Conservation (phyloP, 441 rosid genomes). For the Breynia disticha region DNA sequence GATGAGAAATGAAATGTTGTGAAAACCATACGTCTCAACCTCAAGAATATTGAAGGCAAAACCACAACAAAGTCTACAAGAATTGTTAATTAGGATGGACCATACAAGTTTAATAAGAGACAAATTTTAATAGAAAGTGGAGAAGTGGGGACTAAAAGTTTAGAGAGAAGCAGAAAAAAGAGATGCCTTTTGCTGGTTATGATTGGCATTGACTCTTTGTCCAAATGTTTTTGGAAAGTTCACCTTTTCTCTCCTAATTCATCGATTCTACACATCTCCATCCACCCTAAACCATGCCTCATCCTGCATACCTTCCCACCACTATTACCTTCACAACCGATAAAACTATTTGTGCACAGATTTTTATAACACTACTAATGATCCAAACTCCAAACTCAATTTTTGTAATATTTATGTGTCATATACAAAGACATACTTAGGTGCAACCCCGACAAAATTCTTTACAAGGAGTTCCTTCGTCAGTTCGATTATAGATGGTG, state of each 20-base stretch:
- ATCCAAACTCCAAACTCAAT: no score
- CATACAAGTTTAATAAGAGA: neutral
- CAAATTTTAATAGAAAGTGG: constrained; percentile 1
- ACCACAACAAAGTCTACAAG: no score
- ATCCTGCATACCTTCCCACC: neutral
- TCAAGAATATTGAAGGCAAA: neutral
- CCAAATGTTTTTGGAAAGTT: constrained; percentile 68
- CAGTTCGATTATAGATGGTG: no score
- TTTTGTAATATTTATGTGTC: no score
- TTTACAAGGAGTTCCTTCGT: no score
- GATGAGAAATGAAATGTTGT: no score
- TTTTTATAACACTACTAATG: no score
- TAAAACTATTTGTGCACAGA: no score
- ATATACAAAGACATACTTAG: no score
- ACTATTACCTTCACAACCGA: neutral
- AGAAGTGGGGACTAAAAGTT: constrained; percentile 1
- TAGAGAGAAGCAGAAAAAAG: neutral
- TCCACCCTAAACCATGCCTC: neutral
- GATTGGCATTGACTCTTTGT: constrained; percentile 90
- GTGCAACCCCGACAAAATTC: no score
- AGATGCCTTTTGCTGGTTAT: constrained; percentile 49
- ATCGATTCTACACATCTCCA: constrained; percentile 27
- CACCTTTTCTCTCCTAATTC: constrained; percentile 27
- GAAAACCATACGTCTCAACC: neutral
- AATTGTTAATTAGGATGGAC: neutral